Base-by-base conservation (phyloP, 140 eudicot species). In the Oenanthe javanica region DNA sequence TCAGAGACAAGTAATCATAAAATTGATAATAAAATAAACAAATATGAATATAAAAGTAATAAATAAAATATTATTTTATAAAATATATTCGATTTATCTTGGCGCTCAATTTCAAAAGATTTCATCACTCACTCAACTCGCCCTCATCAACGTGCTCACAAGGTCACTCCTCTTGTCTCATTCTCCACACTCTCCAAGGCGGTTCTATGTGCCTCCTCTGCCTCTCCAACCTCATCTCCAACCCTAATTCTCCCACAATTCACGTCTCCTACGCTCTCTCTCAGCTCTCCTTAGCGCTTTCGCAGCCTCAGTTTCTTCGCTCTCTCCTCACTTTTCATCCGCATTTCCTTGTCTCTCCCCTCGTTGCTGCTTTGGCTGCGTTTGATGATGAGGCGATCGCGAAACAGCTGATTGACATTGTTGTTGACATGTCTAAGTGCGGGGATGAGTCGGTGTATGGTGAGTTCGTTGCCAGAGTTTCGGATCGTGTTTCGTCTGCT, bases 151-250 rank as follows among this genome's bases (percentile, higher is more conserved):
- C 89, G 31, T 92, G 93, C 81, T 84, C 89, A 21, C 89, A 87
- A 80, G 92, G 92, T 73, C 98, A 93, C 85, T 78, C 92, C 74
- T 82, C 90, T 14, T 81, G 92, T 78, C 86, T 91, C 21, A 81
- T 81, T 61, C 91, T 93, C 78, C 81, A 83, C 63, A 91, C 97
- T n/a, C 67, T 76, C 14, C 90, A 88, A 87, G 96, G 97, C 82
- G 99, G 96, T 16, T 83, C 90, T 2, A 89, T 95, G 61, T 95
- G 99, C 89, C 82, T 95, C 16, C 81, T 89, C 83, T 95, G 99
- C 79, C 79, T 95, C 87, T 67, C 73, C 0, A 67, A 67, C 19
- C 73, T 67, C 45, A 67, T 67, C 1, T 67, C 73, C 21, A 10
- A 16, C 45, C 42, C 72, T 2, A 9, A 9, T 25, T 66, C 72